Base-by-base conservation (phyloP, 164 flowering plant species). In the Nymphaea colorata region DNA sequence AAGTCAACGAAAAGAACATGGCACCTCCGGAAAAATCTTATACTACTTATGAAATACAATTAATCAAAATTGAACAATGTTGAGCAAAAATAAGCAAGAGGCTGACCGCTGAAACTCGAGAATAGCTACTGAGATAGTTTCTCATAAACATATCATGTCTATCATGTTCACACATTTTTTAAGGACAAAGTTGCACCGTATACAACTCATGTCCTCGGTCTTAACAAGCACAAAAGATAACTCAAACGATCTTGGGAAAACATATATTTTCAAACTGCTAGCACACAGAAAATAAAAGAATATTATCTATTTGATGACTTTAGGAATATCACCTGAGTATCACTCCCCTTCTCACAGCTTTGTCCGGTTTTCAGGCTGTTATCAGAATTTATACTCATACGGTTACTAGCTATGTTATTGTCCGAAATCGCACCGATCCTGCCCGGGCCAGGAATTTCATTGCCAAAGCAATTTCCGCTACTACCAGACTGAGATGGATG, bases 261-360 rank as follows among this genome's bases (percentile, higher is more conserved):
- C 57, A 51, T 8, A 51, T 10, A 51, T 10, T 51, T 51, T 43
- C 15, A 42, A 70, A 62, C 64, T 63, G 55, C 47, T 65, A 51
- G 36, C 36, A 25, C 57, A 61, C 42, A 61, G 42, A 41, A 67
- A 70, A 68, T 65, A 44, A 41, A 64, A 65, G 8, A 10, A 51
- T 51, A 15, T 51, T 3, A 51, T 51, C 57, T 51, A 15, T 8
- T 3, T 8, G 57, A 51, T 15, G 14, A 51, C 8, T 51, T 51
- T 51, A 51, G 57, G 57, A 2, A 10, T 51, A 15, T 75, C 81
- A 67, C 72, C 77, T 72, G 81, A 66, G 75, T 69, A 65, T 77
- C 83, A 74, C 76, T 78, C 69, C 66, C 80, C 68, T 73, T 71
- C 69, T 73, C 79, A 72, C 70, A 71, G 66, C 79, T 71, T 51